Conservation (phyloP, 257 asterid genomes). For the Solanum tarapatanum region DNA sequence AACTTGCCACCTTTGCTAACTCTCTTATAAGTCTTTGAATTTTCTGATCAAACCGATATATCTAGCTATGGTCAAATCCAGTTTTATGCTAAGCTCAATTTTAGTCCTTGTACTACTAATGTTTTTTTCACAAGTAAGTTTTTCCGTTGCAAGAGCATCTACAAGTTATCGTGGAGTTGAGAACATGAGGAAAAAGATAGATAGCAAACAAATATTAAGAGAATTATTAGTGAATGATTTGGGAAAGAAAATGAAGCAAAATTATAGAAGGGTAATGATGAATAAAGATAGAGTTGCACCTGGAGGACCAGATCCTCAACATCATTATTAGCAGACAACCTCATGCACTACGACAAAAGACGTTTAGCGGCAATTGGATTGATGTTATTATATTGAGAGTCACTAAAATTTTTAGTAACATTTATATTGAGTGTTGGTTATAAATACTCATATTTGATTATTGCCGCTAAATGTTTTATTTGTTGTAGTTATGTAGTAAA, state of each 20-base stretch:
- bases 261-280: constrained; percentile 6
- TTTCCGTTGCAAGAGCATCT: constrained; percentile 8
- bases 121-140: constrained; percentile 6
- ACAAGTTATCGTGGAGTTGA: constrained; percentile 11
- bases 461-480: background rate
- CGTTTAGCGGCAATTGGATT: background rate
- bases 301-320: constrained; percentile 25
- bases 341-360: background rate
- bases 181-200: constrained; percentile 6
- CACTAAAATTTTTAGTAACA: background rate
- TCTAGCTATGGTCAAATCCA: constrained; percentile 23
- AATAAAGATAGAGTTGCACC: constrained; percentile 28
- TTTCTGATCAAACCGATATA: background rate
- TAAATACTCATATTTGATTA: too few species aligned
- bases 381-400: too few species aligned
- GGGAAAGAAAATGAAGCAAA: background rate
- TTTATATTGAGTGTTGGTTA: too few species aligned
- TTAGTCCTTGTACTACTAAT: constrained; percentile 14
- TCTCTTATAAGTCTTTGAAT: background rate
- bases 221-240: constrained; percentile 13
- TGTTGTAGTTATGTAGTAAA: background rate
- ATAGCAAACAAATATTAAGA: constrained; percentile 26
- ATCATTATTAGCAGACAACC: constrained; percentile 24
- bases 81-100: background rate
- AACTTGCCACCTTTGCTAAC: background rate